Percentiles rank a stretch among this genome's conserved stretches.
These are phyloP conservation scores for Cicer pinnatifidum DNA, from an alignment of 306 rosid genomes.

Conservation along the genomic window DNA sequence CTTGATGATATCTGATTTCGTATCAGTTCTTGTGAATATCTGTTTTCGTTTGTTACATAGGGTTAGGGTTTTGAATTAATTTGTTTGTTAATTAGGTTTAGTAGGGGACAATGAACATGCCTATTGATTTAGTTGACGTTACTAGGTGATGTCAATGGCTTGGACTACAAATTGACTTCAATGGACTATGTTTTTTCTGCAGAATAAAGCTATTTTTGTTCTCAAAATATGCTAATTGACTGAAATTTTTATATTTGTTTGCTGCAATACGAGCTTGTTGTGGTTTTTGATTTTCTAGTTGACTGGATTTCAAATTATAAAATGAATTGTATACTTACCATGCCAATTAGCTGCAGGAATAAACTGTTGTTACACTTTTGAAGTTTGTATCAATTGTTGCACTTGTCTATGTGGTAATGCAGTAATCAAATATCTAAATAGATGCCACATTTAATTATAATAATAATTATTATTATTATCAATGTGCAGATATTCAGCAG, in stretches of 20 bases:
- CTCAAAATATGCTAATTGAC: slow-evolving; percentile 3
- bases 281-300: slow-evolving; percentile 8
- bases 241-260: background rate
- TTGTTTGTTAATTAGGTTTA: slow-evolving; percentile 18
- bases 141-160: background rate
- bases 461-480: background rate
- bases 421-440: slow-evolving; percentile 28
- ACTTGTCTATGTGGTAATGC: slow-evolving; percentile 19
- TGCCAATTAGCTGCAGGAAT: background rate
- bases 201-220: slow-evolving; percentile 19
- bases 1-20: background rate
- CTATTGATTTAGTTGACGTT: background rate
- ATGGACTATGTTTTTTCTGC: background rate
- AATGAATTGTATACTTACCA: background rate
- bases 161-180: slow-evolving; percentile 23
- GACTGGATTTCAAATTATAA: slow-evolving; percentile 4
- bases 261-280: slow-evolving; percentile 21
- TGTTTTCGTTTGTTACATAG: slow-evolving; percentile 4
- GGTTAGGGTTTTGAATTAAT: slow-evolving; percentile 34
- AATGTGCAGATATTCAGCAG: slow-evolving; percentile 69
- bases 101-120: background rate
- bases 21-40: background rate
- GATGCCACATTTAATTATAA: slow-evolving; percentile 1
- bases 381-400: slow-evolving; percentile 28
- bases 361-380: background rate